Base-by-base conservation (phyloP, 768 basidiomycete species). In the Neoboletus brunneissimus region DNA sequence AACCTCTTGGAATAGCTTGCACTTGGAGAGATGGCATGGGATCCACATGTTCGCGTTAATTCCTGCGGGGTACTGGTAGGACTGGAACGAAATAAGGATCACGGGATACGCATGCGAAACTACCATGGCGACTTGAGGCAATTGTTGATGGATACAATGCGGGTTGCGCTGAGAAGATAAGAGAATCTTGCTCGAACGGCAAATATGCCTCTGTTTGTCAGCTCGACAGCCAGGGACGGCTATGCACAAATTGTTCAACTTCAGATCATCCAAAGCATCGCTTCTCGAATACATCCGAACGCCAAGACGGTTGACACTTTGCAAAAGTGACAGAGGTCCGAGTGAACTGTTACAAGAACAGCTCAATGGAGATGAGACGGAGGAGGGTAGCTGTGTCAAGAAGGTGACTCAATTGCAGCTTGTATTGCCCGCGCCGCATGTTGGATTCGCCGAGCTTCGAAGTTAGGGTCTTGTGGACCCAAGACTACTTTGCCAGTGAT, bases 201-300 rank as follows among this genome's bases (percentile, higher is more conserved):
- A 38, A 13, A 56, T 56, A 49, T 63, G 53, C 61, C 57, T 53
- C 58, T 12, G n/a, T 34, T 32, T 42, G 37, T 29, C 37, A 29
- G 15, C 35, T n/a, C n/a, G 27, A 31, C 29, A 20, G 35, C 22
- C 22, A 43, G 46, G 34, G 6, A 40, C 20, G 29, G 22, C 5
- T 15, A 11, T 40, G 43, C 38, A 35, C 16, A 43, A 22, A 51
- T 35, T 3, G 54, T 22, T 51, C 20, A 29, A 22, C 16, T 43
- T 4, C 9, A 8, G 27, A 2, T 10, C 10, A 5, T 29, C 20
- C 25, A 46, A 43, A 23, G 34, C 11, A 25, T 37, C 11, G 23
- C 35, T 49, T 16, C 27, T 29, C 29, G 23, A 38, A 38, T 4
- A 16, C 22, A 37, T 34, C 22, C n/a, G n/a, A n/a, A 5, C 12